These are phyloP conservation scores for Psophocarpus tetragonolobus DNA, from an alignment of 306 rosid species.

Conservation along the genomic window DNA sequence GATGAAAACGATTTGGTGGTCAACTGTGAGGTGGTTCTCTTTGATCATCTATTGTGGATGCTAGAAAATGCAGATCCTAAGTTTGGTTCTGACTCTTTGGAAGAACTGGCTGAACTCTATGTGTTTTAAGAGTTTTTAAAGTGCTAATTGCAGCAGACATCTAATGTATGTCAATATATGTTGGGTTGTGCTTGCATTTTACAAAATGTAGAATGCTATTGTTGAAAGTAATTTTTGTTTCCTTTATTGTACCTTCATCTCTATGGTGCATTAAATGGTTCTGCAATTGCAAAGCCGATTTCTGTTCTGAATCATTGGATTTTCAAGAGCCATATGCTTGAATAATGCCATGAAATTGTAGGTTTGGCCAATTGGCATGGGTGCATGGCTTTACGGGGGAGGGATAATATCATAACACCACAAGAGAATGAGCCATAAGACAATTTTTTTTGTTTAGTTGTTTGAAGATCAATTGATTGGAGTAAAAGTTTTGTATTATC, in stretches of 20 bases:
- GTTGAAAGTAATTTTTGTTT: constrained; percentile 11
- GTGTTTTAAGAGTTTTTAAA: constrained; percentile 41
- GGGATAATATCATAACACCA: neutral
- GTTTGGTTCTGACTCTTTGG: constrained; percentile 67
- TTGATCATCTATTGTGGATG: constrained; percentile 95
- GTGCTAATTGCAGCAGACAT: neutral
- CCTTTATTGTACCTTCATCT: neutral
- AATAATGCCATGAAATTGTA: constrained; percentile 1
- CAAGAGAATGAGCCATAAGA: neutral
- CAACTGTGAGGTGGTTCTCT: constrained; percentile 88
- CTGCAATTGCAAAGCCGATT: neutral
- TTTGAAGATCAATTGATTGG: neutral
- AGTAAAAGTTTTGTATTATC: neutral
- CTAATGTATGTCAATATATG: neutral
- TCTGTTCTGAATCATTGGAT: neutral
- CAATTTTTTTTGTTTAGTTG: neutral
- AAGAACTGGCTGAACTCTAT: constrained; percentile 83
- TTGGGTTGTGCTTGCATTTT: neutral
- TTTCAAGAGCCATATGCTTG: neutral
- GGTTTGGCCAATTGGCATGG: neutral
- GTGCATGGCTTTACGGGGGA: neutral
- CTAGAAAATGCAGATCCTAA: constrained; percentile 77
- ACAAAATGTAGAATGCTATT: neutral
- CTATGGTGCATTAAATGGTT: neutral
- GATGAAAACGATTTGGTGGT: constrained; percentile 47